These are phyloP conservation scores for Tetradesmus lagerheimii DNA, from an alignment of 139 green algal species.

Conservation along the genomic window DNA sequence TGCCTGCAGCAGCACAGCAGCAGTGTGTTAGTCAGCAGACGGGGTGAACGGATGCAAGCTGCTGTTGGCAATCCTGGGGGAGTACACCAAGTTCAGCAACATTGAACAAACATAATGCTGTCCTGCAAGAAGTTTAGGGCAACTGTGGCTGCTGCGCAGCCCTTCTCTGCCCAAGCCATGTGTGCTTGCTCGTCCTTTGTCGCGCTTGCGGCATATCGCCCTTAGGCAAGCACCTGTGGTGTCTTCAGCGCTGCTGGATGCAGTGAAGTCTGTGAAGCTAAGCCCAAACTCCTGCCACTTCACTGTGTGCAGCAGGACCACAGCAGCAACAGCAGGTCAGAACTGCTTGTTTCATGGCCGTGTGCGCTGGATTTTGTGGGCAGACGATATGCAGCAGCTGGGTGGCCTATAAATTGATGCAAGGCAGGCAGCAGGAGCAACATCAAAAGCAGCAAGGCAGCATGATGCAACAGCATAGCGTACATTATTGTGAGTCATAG, in stretches of 20 bases:
- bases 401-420: too few species aligned
- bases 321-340: constrained; percentile 6
- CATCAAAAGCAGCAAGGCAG: not conserved
- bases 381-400: too few species aligned
- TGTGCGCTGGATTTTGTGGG: too few species aligned
- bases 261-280: constrained; percentile 4
- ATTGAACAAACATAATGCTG: not conserved
- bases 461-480: not conserved
- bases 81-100: too few species aligned
- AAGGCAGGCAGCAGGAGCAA: not conserved
- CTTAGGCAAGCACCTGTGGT: constrained; percentile 5
- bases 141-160: not conserved
- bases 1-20: constrained; percentile 18
- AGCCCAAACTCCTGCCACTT: constrained; percentile 38
- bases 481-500: not conserved
- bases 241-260: constrained; percentile 23
- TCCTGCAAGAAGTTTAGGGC: not conserved
- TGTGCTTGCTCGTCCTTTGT: too few species aligned
- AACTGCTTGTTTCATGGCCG: too few species aligned
- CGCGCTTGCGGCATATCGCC: too few species aligned
- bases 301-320: not conserved
- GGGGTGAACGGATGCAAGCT: not conserved
- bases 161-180: not conserved
- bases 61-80: too few species aligned
- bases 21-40: not conserved